Evolutionary conservation across 305 asterid species (phyloP).

Genomic region (Fraxinus velutina): DNA sequence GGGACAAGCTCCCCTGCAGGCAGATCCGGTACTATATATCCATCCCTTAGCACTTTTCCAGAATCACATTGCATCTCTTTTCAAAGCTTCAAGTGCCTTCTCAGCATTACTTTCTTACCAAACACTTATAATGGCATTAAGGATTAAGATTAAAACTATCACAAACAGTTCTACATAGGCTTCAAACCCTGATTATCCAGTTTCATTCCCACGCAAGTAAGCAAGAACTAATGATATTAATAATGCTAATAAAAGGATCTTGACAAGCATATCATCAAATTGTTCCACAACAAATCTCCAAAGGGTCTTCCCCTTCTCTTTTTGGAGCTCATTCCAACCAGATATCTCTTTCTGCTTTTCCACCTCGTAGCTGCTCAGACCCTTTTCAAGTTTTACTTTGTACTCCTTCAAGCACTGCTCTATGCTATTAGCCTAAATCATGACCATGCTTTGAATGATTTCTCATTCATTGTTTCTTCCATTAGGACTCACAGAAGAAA

Average conservation of each 20-base stretch:
- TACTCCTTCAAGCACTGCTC: conserved; percentile 73
- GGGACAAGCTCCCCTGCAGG: conserved; percentile 90
- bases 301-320: conserved; percentile 67
- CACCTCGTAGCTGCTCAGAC: conserved; percentile 58
- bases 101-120: conserved; percentile 94
- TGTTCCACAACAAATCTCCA: conserved; percentile 76
- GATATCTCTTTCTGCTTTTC: conserved; percentile 54
- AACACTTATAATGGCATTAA: conserved; percentile 80
- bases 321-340: conserved; percentile 74
- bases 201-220: conserved; percentile 46
- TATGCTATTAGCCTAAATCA: conserved; percentile 31
- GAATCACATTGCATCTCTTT: conserved; percentile 80
- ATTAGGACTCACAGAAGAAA: conserved; percentile 20
- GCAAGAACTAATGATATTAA: conserved; percentile 73
- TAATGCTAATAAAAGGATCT: conserved; percentile 77
- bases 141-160: conserved; percentile 61
- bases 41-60: conserved; percentile 62
- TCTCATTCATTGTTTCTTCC: conserved; percentile 38
- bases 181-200: conserved; percentile 44
- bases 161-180: conserved; percentile 77
- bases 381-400: conserved; percentile 63
- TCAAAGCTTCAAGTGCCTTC: conserved; percentile 81
- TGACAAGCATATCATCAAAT: conserved; percentile 77
- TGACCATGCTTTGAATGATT: conserved; percentile 69
- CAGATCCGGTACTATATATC: conserved; percentile 56